phyloP scores from a whole-genome alignment of 1,284 basidiomycete species.

The Melampsora larici-populina region DNA sequence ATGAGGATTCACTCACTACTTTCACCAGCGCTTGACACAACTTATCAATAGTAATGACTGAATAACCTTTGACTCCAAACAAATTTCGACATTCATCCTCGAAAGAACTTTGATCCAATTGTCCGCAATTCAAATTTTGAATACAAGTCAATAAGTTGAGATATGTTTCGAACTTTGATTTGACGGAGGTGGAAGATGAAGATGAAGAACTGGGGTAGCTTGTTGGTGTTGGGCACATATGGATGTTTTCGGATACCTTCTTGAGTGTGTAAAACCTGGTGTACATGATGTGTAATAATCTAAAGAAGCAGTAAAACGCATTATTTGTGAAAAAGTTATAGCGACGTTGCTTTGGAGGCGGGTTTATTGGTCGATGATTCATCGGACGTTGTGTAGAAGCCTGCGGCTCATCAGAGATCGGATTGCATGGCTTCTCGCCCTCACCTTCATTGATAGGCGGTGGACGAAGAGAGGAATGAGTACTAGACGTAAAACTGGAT shows the following conservation, averaged over 20 bases:
- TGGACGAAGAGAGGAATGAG: no score
- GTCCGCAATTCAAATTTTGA: constrained; percentile 51
- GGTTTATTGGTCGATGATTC: not conserved
- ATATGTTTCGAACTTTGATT: constrained; percentile 26
- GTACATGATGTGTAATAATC: constrained; percentile 34
- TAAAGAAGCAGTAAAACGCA: constrained; percentile 37
- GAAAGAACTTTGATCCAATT: constrained; percentile 81
- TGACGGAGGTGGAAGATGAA: not conserved
- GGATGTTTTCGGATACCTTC: not conserved
- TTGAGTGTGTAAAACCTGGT: constrained; percentile 39
- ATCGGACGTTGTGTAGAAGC: not conserved
- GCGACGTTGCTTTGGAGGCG: not conserved
- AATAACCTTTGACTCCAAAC: constrained; percentile 91
- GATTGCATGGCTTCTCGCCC: not conserved
- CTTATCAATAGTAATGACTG: constrained; percentile 90
- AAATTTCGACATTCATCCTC: constrained; percentile 96
- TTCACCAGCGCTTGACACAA: constrained; percentile 47
- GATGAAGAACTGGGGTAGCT: constrained; percentile 1
- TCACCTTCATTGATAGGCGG: no score
- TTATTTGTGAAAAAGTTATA: constrained; percentile 40
- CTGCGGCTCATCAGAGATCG: not conserved
- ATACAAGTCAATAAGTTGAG: constrained; percentile 20
- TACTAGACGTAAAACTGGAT: not conserved
- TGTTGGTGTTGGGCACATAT: not conserved
- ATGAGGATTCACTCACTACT: constrained; percentile 18